Conservation (phyloP, 2,329 filamentous ascomycete species). For the Fonsecaea erecta region DNA sequence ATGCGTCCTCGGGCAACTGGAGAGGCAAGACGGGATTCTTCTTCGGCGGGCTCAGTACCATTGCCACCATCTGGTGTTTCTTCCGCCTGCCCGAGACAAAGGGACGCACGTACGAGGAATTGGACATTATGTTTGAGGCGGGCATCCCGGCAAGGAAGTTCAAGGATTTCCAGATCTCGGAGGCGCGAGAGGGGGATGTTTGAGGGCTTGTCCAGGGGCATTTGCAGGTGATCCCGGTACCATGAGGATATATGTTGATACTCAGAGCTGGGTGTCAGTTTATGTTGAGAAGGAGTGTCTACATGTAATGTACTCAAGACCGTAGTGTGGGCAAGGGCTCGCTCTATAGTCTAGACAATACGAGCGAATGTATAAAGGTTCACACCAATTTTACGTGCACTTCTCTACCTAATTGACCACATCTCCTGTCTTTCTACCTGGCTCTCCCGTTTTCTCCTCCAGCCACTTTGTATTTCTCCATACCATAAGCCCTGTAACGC, state of each 20-base stretch:
- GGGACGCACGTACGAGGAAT: conserved; percentile 41
- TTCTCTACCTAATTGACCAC: background rate
- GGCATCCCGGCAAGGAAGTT: conserved; percentile 33
- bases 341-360: background rate
- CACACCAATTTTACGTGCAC: background rate
- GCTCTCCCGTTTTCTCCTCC: background rate
- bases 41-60: conserved; percentile 66
- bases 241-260: background rate
- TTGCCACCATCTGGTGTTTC: conserved; percentile 48
- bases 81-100: conserved; percentile 39
- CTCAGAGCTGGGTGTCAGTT: background rate
- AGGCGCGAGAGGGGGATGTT: conserved; percentile 10
- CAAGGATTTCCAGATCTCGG: conserved; percentile 26
- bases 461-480: too few relatives aligned
- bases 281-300: background rate
- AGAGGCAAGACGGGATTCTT: conserved; percentile 51
- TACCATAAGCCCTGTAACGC: too few relatives aligned
- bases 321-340: background rate
- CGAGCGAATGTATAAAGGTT: background rate
- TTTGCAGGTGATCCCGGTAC: background rate
- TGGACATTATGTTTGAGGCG: conserved; percentile 39
- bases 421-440: background rate
- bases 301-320: background rate
- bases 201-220: background rate
- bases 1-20: conserved; percentile 40